Evolutionary conservation across 106 monocot genomes (phyloP).

Genomic region (Dioscorea alata): DNA sequence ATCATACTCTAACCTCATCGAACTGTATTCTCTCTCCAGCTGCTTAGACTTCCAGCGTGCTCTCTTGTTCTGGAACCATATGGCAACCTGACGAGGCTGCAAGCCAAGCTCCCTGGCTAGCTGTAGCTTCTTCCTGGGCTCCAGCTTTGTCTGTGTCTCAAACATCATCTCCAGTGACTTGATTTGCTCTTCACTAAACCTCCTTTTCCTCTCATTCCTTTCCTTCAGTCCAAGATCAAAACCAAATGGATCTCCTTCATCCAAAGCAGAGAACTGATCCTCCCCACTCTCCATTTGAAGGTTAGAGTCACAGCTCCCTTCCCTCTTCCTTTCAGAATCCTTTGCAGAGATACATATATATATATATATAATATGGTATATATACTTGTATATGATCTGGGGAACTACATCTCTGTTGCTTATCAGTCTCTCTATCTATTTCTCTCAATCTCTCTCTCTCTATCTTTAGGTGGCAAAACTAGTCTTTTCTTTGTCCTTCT

Average conservation of each 20-base stretch:
- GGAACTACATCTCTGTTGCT: too few species aligned
- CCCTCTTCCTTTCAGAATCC: too few species aligned
- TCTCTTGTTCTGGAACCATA: slow-evolving; percentile 85
- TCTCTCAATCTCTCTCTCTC: slow-evolving; percentile 2
- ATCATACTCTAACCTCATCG: slow-evolving; percentile 38
- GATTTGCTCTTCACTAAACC: slow-evolving; percentile 65
- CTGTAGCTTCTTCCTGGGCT: slow-evolving; percentile 58
- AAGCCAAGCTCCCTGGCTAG: slow-evolving; percentile 58
- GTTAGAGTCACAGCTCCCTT: too few species aligned
- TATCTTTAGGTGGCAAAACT: background rate
- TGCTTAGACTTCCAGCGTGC: slow-evolving; percentile 79
- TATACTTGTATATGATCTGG: too few species aligned
- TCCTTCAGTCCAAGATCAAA: background rate
- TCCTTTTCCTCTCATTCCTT: slow-evolving; percentile 30
- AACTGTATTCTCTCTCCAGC: slow-evolving; percentile 52
- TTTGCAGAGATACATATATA: too few species aligned
- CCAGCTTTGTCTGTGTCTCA: slow-evolving; percentile 59
- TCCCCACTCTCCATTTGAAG: too few species aligned
- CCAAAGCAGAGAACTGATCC: too few species aligned
- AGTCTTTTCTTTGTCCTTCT: background rate
- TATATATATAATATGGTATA: too few species aligned
- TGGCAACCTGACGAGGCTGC: slow-evolving; percentile 73
- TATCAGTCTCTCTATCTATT: background rate
- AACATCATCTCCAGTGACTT: slow-evolving; percentile 64
- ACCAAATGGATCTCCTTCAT: too few species aligned